Evolutionary conservation across 1,284 basidiomycete genomes (phyloP).

Genomic region (Pseudozyma pruni): DNA sequence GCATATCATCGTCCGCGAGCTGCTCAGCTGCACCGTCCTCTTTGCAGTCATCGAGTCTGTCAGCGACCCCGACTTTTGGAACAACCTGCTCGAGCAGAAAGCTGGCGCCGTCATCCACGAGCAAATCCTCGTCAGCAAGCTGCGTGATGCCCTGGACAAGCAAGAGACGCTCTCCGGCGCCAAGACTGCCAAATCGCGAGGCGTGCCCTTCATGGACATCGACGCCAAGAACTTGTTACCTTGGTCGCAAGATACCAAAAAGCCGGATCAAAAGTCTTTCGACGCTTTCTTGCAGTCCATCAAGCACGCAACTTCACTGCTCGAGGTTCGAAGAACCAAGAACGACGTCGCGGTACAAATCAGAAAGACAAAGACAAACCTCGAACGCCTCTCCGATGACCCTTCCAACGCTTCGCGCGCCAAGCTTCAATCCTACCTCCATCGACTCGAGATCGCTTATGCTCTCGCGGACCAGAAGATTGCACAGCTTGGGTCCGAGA

Average conservation of each 20-base stretch:
- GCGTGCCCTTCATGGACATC: slow-evolving; percentile 17
- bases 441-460: slow-evolving; percentile 86
- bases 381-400: slow-evolving; percentile 35
- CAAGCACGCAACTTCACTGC: slow-evolving; percentile 30
- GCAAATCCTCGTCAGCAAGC: slow-evolving; percentile 75
- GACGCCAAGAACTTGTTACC: slow-evolving; percentile 24
- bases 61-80: slow-evolving; percentile 96
- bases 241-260: slow-evolving; percentile 33
- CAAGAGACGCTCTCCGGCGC: slow-evolving; percentile 45
- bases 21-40: slow-evolving; percentile 82
- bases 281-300: slow-evolving; percentile 48
- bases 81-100: slow-evolving; percentile 86
- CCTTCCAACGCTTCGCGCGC: slow-evolving; percentile 17
- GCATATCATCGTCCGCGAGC: slow-evolving; percentile 79
- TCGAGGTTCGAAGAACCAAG: slow-evolving; percentile 51
- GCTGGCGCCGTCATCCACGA: slow-evolving; percentile 88
- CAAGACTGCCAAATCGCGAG: slow-evolving; percentile 12
- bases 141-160: slow-evolving; percentile 70
- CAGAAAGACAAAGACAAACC: slow-evolving; percentile 47
- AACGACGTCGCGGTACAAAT: slow-evolving; percentile 55
- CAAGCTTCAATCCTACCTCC: slow-evolving; percentile 76
- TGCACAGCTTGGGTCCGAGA: slow-evolving; percentile 74
- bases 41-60: slow-evolving; percentile 90
- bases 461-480: slow-evolving; percentile 86
- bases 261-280: slow-evolving; percentile 42